A percentile compares a stretch with the other conserved stretches of the same genome.
Conservation (phyloP, 2,329 filamentous ascomycete genomes). For the Leptodontidium sp. region DNA sequence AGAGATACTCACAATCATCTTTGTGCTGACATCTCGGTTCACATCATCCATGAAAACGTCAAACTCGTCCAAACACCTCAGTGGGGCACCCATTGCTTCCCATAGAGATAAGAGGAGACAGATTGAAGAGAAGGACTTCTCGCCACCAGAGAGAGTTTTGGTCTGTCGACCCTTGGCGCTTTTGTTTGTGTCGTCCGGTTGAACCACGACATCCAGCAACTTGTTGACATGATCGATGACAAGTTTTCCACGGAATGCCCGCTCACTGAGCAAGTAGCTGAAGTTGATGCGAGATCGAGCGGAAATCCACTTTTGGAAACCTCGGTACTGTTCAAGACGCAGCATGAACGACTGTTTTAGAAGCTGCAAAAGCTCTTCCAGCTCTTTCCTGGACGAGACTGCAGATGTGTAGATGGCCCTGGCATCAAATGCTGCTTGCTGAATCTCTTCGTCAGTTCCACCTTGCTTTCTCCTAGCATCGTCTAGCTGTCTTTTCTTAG, state of each 20-base stretch:
- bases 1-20: slow-evolving; percentile 77
- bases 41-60: slow-evolving; percentile 99
- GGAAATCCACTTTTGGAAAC: slow-evolving; percentile 86
- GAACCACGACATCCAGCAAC: slow-evolving; percentile 79
- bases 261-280: slow-evolving; percentile 85
- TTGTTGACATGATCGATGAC: slow-evolving; percentile 79
- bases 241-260: slow-evolving; percentile 85
- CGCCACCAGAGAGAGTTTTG: slow-evolving; percentile 92
- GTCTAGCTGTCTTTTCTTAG: slow-evolving; percentile 65
- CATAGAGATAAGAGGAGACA: slow-evolving; percentile 92
- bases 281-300: slow-evolving; percentile 87
- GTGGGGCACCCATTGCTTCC: slow-evolving; percentile 97
- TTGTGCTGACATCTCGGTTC: slow-evolving; percentile 91
- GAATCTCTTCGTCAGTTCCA: slow-evolving; percentile 70
- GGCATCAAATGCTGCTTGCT: slow-evolving; percentile 53
- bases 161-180: slow-evolving; percentile 79
- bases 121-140: slow-evolving; percentile 98
- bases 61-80: slow-evolving; percentile 96
- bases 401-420: slow-evolving; percentile 53
- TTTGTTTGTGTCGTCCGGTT: slow-evolving; percentile 73
- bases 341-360: slow-evolving; percentile 69
- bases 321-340: slow-evolving; percentile 78
- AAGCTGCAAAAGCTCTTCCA: slow-evolving; percentile 51
- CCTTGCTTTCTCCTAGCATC: slow-evolving; percentile 66
- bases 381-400: slow-evolving; percentile 54